These are phyloP conservation scores for Kwoniella dendrophila DNA, from an alignment of 768 basidiomycete genomes.

Conservation along the genomic window DNA sequence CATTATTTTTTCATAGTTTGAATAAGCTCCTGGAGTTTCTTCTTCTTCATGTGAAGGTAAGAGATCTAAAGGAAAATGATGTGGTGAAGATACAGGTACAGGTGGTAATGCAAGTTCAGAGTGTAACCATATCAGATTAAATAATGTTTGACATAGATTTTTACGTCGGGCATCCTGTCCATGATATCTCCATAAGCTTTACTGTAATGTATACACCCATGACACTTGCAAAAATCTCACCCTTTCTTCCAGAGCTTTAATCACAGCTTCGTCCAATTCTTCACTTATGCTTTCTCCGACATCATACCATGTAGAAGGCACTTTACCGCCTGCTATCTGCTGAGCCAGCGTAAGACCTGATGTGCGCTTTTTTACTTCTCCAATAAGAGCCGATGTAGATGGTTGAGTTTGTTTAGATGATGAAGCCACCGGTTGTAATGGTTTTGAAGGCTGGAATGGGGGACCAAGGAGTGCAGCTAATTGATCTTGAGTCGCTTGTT, in stretches of 20 bases:
- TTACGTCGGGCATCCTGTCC: constrained; percentile 36
- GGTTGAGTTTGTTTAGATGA: constrained; percentile 34
- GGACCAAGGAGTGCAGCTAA: constrained; percentile 81
- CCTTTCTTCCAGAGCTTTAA: constrained; percentile 31
- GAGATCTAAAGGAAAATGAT: constrained; percentile 38
- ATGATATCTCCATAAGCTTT: too few relatives aligned
- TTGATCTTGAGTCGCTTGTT: constrained; percentile 78
- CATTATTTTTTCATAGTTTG: constrained; percentile 62
- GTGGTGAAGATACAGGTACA: constrained; percentile 32
- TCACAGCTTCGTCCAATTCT: constrained; percentile 27
- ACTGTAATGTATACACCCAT: too few relatives aligned
- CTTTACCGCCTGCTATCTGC: constrained; percentile 16
- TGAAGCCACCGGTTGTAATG: constrained; percentile 40
- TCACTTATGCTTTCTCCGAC: constrained; percentile 35
- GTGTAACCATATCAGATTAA: constrained; percentile 43
- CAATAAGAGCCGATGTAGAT: background rate
- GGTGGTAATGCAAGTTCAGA: constrained; percentile 42
- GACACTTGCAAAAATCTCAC: constrained; percentile 21
- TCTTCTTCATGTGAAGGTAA: constrained; percentile 32
- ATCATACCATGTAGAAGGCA: constrained; percentile 34
- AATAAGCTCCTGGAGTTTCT: constrained; percentile 38
- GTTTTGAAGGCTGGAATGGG: constrained; percentile 61
- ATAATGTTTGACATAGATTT: constrained; percentile 38
- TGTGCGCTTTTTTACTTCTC: constrained; percentile 8
- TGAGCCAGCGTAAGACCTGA: constrained; percentile 23